Base-by-base conservation (phyloP, 306 rosid genomes). In the Neltuma alba region DNA sequence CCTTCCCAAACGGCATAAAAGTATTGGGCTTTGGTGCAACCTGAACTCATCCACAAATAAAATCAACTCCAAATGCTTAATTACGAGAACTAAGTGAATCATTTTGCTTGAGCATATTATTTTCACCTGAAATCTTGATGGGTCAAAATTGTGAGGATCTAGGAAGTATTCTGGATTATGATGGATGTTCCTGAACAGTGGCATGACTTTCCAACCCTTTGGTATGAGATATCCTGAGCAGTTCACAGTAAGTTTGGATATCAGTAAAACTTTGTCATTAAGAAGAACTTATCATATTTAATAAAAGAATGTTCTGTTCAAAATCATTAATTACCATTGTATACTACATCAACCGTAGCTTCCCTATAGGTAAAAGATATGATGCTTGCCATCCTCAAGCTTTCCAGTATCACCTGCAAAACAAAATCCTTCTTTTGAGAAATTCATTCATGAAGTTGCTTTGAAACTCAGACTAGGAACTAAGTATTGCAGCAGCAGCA, bases 141-240 rank as follows among this genome's bases (percentile, higher is more conserved):
- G 89, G 69, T 94, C 94, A 87, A 92, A 94, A 31, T 74, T 88
- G 14, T 88, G 93, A 75, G 98, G 98, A 70, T 81, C 82, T 60
- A 88, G 68, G 87, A 83, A 90, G 75, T 87, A 87, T 70, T 94
- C 94, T 63, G 94, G 91, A 82, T 85, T 91, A 68, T 94, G 94
- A 86, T 94, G 98, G 89, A 92, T 91, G 84, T 84, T 92, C 89
- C 98, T 83, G 80, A 94, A 94, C 62, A 94, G 84, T 81, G 98
- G 98, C 98, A 94, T 87, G n/a, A 91, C 98, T 77, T 94, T 94
- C 98, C 98, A 94, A 69, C 98, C 98, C 87, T 94, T 94, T 66
- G 98, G 98, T 63, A 94, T 94, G 41, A 92, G 88, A 85, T 87
- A 94, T 47, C 98, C 97, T 94, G 76, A 52, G 82, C 50, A 60